These are phyloP conservation scores for Gracilaria domingensis DNA, from an alignment of 23 red algal genomes.

Conservation along the genomic window DNA sequence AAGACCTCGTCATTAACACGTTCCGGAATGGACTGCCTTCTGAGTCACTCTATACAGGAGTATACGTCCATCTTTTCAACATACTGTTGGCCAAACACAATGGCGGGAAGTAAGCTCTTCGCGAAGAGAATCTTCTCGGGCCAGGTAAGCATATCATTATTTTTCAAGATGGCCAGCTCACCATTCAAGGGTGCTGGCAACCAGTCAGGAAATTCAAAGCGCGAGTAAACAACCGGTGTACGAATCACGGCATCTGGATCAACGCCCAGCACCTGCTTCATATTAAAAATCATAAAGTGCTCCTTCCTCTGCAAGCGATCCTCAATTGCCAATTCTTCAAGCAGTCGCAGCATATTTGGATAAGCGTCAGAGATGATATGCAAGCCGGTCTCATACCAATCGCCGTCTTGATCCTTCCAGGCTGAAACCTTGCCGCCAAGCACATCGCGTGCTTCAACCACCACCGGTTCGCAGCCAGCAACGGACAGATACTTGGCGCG, in stretches of 20 bases:
- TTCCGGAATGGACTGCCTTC: slow-evolving; percentile 83
- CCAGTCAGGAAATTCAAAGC: slow-evolving; percentile 91
- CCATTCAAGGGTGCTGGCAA: slow-evolving; percentile 97
- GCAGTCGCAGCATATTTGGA: slow-evolving; percentile 94
- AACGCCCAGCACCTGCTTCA: slow-evolving; percentile 47
- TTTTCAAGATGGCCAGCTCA: slow-evolving; percentile 86
- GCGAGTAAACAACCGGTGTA: slow-evolving; percentile 72
- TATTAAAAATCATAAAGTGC: slow-evolving; percentile 99
- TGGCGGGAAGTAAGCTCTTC: slow-evolving; percentile 89
- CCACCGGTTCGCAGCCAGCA: slow-evolving; percentile 68
- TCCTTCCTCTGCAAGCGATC: slow-evolving; percentile 97
- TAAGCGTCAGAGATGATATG: slow-evolving; percentile 99
- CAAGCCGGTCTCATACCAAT: slow-evolving; percentile 99
- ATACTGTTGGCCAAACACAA: slow-evolving; percentile 91
- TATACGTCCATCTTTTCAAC: slow-evolving; percentile 87
- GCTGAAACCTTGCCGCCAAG: slow-evolving; percentile 98
- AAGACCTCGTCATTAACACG: slow-evolving; percentile 99
- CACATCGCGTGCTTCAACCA: slow-evolving; percentile 93
- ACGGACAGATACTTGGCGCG: slow-evolving; percentile 98
- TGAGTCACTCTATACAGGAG: slow-evolving; percentile 95
- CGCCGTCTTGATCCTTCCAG: slow-evolving; percentile 97
- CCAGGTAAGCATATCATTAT: slow-evolving; percentile 97
- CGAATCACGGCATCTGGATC: slow-evolving; percentile 55
- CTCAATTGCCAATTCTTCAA: slow-evolving; percentile 88
- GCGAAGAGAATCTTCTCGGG: slow-evolving; percentile 94